A percentile compares a stretch with the other conserved stretches of the same genome.
Evolutionary conservation across 2,329 filamentous ascomycete species (phyloP).

Genomic region (Clathrospora elynae): DNA sequence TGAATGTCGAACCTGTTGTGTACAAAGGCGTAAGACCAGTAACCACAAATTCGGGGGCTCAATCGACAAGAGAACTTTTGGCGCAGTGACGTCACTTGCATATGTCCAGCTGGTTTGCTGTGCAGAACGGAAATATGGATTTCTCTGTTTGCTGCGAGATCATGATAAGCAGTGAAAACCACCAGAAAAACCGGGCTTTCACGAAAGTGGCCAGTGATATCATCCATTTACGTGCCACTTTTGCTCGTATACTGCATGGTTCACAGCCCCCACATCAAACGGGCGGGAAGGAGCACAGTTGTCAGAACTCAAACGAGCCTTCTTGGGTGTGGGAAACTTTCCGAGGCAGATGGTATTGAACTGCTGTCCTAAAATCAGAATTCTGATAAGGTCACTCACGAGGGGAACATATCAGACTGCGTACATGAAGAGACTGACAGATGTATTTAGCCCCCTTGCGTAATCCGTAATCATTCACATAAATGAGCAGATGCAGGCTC

Average conservation of each 20-base stretch:
- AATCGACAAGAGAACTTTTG: not conserved
- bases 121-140: too few relatives aligned
- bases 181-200: too few relatives aligned
- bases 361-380: too few relatives aligned
- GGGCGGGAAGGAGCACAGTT: conserved; percentile 2
- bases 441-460: not conserved
- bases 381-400: not conserved
- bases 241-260: not conserved
- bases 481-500: conserved; percentile 3
- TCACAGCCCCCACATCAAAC: not conserved
- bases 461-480: conserved; percentile 7
- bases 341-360: too few relatives aligned
- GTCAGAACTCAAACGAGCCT: conserved; percentile 1
- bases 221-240: too few relatives aligned
- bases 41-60: not conserved
- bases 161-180: too few relatives aligned
- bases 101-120: too few relatives aligned
- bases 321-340: too few relatives aligned
- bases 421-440: too few relatives aligned
- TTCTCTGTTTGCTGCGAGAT: too few relatives aligned
- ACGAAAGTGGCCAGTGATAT: not conserved
- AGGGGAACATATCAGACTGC: not conserved
- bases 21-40: not conserved
- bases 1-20: conserved; percentile 4
- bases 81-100: too few relatives aligned